Conservation (phyloP, 2,329 filamentous ascomycete genomes). For the Leptographium galeiforme region DNA sequence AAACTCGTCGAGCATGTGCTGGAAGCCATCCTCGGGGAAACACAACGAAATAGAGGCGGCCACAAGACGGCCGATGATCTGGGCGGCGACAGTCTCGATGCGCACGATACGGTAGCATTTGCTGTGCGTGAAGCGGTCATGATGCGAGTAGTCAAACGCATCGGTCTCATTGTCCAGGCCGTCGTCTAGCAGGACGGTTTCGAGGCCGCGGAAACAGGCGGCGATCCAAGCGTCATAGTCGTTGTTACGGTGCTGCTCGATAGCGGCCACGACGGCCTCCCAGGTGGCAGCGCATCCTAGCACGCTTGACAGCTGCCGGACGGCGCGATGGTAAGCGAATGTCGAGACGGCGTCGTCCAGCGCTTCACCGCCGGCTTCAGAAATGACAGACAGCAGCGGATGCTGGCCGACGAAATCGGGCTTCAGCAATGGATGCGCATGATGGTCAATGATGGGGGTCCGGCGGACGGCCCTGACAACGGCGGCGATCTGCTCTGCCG, state of each 20-base stretch:
- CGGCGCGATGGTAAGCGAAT: slow-evolving; percentile 56
- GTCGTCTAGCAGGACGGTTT: slow-evolving; percentile 68
- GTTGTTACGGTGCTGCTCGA: slow-evolving; percentile 25
- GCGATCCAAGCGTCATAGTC: slow-evolving; percentile 44
- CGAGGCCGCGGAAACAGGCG: slow-evolving; percentile 57
- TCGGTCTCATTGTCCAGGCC: slow-evolving; percentile 44
- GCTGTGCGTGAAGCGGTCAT: slow-evolving; percentile 50
- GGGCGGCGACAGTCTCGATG: slow-evolving; percentile 59
- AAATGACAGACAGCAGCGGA: slow-evolving; percentile 46
- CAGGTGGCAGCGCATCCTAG: slow-evolving; percentile 54
- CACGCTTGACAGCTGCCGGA: slow-evolving; percentile 51
- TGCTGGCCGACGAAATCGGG: slow-evolving; percentile 31
- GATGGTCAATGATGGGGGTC: slow-evolving; percentile 59
- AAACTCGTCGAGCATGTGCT: slow-evolving; percentile 35
- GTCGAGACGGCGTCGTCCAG: slow-evolving; percentile 47
- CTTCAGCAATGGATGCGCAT: slow-evolving; percentile 56
- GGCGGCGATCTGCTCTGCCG: slow-evolving; percentile 15
- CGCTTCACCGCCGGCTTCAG: slow-evolving; percentile 59
- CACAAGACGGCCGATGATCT: slow-evolving; percentile 37
- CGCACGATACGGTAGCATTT: slow-evolving; percentile 61
- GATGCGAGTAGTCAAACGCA: slow-evolving; percentile 48
- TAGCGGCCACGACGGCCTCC: slow-evolving; percentile 32
- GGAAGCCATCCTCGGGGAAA: slow-evolving; percentile 24
- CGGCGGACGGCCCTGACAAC: slow-evolving; percentile 29
- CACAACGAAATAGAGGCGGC: slow-evolving; percentile 18